Percentiles rank a stretch among this genome's conserved stretches.
Evolutionary conservation across 371 early-diverging fungal species (phyloP).

Genomic region (Cladochytrium tenue): DNA sequence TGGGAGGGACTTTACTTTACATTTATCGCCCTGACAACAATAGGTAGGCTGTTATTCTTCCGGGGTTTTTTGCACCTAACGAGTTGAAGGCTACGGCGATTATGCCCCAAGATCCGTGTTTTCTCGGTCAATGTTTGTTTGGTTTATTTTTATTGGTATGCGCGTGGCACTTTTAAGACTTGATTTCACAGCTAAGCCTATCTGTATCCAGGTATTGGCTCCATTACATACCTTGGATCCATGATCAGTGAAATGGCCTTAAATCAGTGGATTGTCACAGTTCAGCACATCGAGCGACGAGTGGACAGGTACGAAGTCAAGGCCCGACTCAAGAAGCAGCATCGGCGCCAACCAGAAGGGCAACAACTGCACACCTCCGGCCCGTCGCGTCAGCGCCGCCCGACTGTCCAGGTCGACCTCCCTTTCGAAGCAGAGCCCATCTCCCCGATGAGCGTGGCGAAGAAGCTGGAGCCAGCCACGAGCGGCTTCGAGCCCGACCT

Average conservation of each 20-base stretch:
- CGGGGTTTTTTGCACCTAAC: background rate
- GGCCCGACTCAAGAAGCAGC: constrained; percentile 41
- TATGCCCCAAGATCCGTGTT: constrained; percentile 29
- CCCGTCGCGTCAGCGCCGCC: no score
- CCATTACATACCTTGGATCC: constrained; percentile 44
- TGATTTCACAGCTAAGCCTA: background rate
- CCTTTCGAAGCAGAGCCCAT: no score
- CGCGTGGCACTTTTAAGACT: no score
- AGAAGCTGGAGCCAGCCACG: no score
- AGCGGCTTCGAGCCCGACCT: no score
- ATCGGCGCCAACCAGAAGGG: constrained; percentile 5
- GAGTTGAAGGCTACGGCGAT: constrained; percentile 44
- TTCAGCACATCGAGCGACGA: constrained; percentile 38
- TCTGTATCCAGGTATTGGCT: constrained; percentile 18
- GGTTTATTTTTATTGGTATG: constrained; percentile 47
- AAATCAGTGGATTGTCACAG: constrained; percentile 44
- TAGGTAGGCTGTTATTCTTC: constrained; percentile 20
- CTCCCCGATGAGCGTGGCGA: no score
- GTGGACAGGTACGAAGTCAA: constrained; percentile 52
- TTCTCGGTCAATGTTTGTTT: constrained; percentile 44
- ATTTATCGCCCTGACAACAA: constrained; percentile 41
- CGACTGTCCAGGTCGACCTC: no score
- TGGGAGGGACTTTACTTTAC: constrained; percentile 50
- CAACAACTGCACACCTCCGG: background rate
- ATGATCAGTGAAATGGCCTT: constrained; percentile 44